Conservation (phyloP, 2,329 filamentous ascomycete species). For the Chaetothyriales sp. region DNA sequence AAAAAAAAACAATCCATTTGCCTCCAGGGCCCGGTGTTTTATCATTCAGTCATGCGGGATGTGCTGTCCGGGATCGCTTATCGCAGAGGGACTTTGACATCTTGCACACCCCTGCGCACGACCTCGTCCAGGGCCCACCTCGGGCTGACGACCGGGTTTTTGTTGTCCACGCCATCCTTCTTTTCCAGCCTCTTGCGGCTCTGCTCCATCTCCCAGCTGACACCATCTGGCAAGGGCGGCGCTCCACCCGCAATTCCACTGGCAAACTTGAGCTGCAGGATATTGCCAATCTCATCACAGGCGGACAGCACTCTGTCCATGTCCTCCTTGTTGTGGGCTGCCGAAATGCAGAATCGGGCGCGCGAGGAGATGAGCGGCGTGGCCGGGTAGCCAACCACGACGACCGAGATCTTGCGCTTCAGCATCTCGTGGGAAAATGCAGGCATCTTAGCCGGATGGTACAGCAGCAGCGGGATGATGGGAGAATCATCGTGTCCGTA, state of each 20-base stretch:
- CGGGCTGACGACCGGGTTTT: conserved; percentile 44
- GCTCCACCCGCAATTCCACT: conserved; percentile 83
- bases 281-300: conserved; percentile 78
- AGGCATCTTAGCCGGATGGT: conserved; percentile 97
- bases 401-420: conserved; percentile 89
- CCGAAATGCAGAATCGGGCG: conserved; percentile 87
- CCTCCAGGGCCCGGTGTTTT: background rate
- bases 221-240: conserved; percentile 56
- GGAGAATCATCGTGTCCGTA: conserved; percentile 97
- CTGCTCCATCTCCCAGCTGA: conserved; percentile 56
- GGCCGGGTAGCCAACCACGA: conserved; percentile 92
- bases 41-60: background rate
- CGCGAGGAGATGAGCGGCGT: conserved; percentile 90
- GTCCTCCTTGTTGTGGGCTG: conserved; percentile 96
- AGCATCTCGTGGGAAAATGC: conserved; percentile 99
- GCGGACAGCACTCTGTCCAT: conserved; percentile 76
- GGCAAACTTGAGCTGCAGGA: conserved; percentile 93
- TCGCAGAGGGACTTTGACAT: conserved; percentile 57
- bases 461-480: conserved; percentile 85
- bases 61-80: conserved; percentile 25
- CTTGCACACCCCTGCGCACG: conserved; percentile 55
- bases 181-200: conserved; percentile 42
- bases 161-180: conserved; percentile 27
- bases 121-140: conserved; percentile 68
- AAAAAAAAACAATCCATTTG: background rate